Evolutionary conservation across 2,329 filamentous ascomycete genomes (phyloP), one percentile per base, ranked within the genome.

Genomic region (Fusarium annulatum): DNA sequence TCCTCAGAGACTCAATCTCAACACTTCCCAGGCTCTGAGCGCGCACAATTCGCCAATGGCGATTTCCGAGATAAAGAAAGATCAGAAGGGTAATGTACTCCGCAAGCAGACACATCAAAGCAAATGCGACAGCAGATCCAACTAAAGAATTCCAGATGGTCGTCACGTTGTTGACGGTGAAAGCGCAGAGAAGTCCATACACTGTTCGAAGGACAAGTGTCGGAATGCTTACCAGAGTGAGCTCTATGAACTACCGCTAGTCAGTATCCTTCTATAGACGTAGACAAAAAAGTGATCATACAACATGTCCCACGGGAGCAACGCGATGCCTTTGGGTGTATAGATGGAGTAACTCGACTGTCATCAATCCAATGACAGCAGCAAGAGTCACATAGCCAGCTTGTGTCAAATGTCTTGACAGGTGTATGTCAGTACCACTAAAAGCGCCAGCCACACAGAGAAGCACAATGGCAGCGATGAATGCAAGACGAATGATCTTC

Each of bases 121-220:
- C 34, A 16, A 60, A 60, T 0, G 34, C 45, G 1, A 41, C 45
- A 8, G 57, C 43, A 3, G 57, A 60, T 4, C 57, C 57, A 0
- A 26, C 6, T 0, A 60, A 19, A 0, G 43, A 33, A 0, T 30
- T 60, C 57, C 57, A 60, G 1, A 60, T 60, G 1, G 43, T 39
- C 1, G 23, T 16, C 0, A 19, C 6, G 1, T 60, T 14, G 2
- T 33, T 14, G 0, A 41, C 4, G 0, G 34, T 38, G 6, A 52
- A 60, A 7, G 57, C 45, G 8, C 23, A 52, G 18, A 52, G 34
- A 1, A 60, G 43, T 1, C 57, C 57, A 12, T 60, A 60, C 0
- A 21, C 11, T 4, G 34, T 60, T 26, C 57, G 57, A 12, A 60
- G 16, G 3, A 26, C 9, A 9, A 60, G 26, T 5, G 34, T 52